phyloP scores from a whole-genome alignment of 495 filamentous ascomycete genomes.

The Aspergillus asperescens region DNA sequence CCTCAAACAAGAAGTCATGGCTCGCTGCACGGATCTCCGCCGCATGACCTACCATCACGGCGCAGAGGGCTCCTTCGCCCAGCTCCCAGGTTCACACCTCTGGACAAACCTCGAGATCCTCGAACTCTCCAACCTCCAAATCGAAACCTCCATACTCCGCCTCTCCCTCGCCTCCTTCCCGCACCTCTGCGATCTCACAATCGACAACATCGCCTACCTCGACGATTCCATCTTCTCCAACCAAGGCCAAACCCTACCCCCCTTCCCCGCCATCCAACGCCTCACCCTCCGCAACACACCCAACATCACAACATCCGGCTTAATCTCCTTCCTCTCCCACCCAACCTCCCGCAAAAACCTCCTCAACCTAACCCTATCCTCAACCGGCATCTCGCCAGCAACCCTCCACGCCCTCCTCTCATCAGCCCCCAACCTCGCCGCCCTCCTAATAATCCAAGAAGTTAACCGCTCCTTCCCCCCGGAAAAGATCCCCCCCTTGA shows the following conservation, averaged over 20 bases:
- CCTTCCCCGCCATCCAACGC: constrained; percentile 65
- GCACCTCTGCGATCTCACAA: constrained; percentile 62
- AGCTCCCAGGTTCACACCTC: constrained; percentile 55
- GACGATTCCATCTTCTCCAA: constrained; percentile 68
- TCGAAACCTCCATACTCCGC: constrained; percentile 69
- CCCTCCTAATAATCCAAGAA: constrained; percentile 60
- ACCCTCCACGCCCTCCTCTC: constrained; percentile 60
- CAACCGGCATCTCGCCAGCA: constrained; percentile 61
- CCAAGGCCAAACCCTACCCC: constrained; percentile 51
- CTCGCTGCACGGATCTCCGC: constrained; percentile 72
- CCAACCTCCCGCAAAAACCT: constrained; percentile 48
- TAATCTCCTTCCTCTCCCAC: constrained; percentile 56
- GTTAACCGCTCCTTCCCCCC: constrained; percentile 61
- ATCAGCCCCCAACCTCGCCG: constrained; percentile 54
- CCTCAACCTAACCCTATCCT: constrained; percentile 55
- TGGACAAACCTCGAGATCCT: constrained; percentile 79
- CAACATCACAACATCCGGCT: constrained; percentile 62
- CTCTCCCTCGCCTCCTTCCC: constrained; percentile 62
- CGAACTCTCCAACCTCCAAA: constrained; percentile 63
- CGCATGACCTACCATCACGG: constrained; percentile 82
- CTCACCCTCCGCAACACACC: constrained; percentile 64
- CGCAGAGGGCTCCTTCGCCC: constrained; percentile 70
- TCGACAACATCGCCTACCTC: constrained; percentile 62
- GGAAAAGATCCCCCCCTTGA: constrained; percentile 56
- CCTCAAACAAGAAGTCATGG: constrained; percentile 76